Base-by-base conservation (phyloP, 2,329 filamentous ascomycete species). In the Stemphylium lycopersici region DNA sequence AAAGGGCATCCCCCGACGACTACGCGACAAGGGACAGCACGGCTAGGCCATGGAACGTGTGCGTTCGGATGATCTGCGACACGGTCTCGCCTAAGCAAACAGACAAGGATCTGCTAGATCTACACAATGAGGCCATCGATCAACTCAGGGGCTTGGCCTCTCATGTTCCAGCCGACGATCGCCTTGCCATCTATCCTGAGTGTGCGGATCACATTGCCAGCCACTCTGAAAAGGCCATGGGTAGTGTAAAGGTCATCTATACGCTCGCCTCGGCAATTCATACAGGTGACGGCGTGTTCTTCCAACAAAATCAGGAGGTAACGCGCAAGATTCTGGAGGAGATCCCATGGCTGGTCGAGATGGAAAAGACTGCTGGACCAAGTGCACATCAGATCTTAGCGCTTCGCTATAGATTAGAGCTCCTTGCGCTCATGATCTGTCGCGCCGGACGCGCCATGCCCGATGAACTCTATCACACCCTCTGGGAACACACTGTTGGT, bases 401-500 rank as follows among this genome's bases (percentile, higher is more conserved):
- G 15, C 62, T 77, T 29, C 63, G 70, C 33, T 71, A 68, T 52
- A 61, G 75, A 50, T 84, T 81, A 59, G 86, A 83, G 48, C 81
- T 86, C 39, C 82, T 86, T 47, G 77, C 75, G 48, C 78, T 76
- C 38, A 80, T 92, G 33, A 83, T 93, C 31, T 75, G 79, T 31
- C 77, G 85, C 46, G 83, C 85, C n/a, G 82, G 88, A 1, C 77
- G 81, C 7, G 83, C 84, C 0, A 83, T 96, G 41, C 82, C 84
- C 0, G 67, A 79, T 2, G 83, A 88, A 1, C 79, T 90, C 3
- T 87, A 88, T 13, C 77, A 80, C 37, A 79, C 79, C 11, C 80
- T 96, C 1, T 96, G 91, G 90, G 80, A 88, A 52, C 79, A 88
- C 34, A 79, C 95, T 22, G 85, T 96, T 42, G 89, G 91, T 11